Conservation (phyloP, 1,139 yeast species). For the Nadsonia starkeyi-henricii region DNA sequence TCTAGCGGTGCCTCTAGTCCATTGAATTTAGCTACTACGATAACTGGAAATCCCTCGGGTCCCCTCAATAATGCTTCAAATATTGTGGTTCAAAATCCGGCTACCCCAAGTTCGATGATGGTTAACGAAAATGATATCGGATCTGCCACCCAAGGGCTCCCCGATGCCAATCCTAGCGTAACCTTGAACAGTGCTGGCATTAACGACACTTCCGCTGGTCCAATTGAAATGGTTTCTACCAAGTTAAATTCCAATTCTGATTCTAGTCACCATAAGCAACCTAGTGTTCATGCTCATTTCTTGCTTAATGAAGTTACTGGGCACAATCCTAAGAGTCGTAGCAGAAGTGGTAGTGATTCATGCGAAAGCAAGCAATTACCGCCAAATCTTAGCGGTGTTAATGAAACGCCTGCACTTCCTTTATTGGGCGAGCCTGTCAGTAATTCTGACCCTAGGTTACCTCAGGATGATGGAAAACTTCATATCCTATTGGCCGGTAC, state of each 20-base stretch:
- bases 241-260: background rate
- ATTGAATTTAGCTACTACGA: background rate
- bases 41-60: background rate
- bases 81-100: background rate
- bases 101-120: background rate
- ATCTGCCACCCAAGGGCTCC: no score
- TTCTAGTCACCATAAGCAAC: slow-evolving; percentile 35
- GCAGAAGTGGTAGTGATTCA: slow-evolving; percentile 28
- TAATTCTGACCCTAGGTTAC: slow-evolving; percentile 52
- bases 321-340: slow-evolving; percentile 31
- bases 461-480: slow-evolving; percentile 81
- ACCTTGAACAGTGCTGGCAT: no score
- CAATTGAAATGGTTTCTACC: background rate
- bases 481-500: slow-evolving; percentile 84
- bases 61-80: background rate
- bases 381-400: background rate
- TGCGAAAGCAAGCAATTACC: slow-evolving; percentile 6
- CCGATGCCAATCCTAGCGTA: no score
- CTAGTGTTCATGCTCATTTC: slow-evolving; percentile 71
- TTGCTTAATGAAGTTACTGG: slow-evolving; percentile 57
- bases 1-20: background rate
- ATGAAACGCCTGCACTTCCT: slow-evolving; percentile 15
- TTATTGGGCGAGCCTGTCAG: slow-evolving; percentile 21
- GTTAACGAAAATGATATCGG: background rate
- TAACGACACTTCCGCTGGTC: no score